Conservation (phyloP, 805 yeast species). For the Yamadazyma kitorensis region DNA sequence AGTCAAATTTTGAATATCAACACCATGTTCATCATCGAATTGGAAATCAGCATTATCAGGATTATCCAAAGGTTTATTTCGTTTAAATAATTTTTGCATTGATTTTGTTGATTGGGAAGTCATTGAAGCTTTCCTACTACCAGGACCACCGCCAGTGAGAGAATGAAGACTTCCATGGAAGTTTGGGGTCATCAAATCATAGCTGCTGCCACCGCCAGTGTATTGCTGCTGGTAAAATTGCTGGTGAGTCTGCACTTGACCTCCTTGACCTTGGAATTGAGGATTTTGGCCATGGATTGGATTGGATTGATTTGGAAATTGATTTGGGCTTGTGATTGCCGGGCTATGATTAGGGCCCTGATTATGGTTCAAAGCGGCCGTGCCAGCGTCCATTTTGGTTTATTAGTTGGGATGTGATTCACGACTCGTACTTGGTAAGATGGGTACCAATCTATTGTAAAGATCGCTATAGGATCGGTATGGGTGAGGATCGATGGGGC, state of each 20-base stretch:
- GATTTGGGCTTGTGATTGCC: constrained; percentile 5
- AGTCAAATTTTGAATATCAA: constrained; percentile 32
- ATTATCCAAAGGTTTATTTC: constrained; percentile 29
- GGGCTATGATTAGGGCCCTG: constrained; percentile 1
- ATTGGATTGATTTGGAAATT: constrained; percentile 1
- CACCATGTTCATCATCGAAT: constrained; percentile 38
- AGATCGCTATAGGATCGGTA: no score
- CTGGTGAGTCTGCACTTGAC: constrained; percentile 5
- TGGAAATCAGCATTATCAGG: constrained; percentile 19
- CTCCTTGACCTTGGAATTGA: neutral
- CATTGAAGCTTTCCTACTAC: constrained; percentile 35
- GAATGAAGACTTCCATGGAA: constrained; percentile 2
- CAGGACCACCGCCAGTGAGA: constrained; percentile 10
- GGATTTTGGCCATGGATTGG: neutral
- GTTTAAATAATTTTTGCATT: constrained; percentile 41
- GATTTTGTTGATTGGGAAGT: constrained; percentile 35
- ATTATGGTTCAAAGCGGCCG: constrained; percentile 14
- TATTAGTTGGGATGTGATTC: no score
- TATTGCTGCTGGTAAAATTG: constrained; percentile 10
- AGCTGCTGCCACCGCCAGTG: constrained; percentile 2
- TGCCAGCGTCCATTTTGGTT: constrained; percentile 25
- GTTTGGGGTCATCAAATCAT: constrained; percentile 9
- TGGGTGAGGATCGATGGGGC: no score
- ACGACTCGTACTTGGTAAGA: no score
- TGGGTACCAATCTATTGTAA: no score